Evolutionary conservation across 345 rosid species (phyloP).

Genomic region (Eucalyptus paniculata): DNA sequence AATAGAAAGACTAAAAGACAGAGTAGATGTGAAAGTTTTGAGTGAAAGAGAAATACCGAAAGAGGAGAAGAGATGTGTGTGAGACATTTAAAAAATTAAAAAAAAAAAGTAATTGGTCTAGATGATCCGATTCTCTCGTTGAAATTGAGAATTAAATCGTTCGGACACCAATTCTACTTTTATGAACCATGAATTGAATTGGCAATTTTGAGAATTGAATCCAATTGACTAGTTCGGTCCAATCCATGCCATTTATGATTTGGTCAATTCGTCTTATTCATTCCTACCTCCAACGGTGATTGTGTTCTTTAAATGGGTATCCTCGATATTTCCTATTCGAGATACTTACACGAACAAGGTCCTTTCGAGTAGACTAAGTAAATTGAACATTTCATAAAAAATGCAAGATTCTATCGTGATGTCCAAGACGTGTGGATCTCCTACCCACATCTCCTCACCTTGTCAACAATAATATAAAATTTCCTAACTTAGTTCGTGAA

Average conservation of each 20-base stretch:
- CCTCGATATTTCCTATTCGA: neutral
- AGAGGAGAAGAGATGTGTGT: neutral
- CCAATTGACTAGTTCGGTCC: fast-evolving
- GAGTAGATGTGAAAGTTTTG: fast-evolving
- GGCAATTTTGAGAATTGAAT: fast-evolving
- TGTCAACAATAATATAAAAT: neutral
- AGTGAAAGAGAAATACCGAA: fast-evolving
- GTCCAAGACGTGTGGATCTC: neutral
- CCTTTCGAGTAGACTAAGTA: neutral
- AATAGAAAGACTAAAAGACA: too few species aligned
- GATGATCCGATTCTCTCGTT: neutral
- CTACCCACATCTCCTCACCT: neutral
- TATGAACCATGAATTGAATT: too few species aligned
- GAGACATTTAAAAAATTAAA: too few species aligned
- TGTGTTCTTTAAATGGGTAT: neutral
- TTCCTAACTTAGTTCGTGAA: neutral
- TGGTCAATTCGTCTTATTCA: fast-evolving
- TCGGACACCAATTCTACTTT: fast-evolving
- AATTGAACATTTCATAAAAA: neutral
- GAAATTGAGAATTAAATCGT: fast-evolving
- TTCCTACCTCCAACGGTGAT: neutral
- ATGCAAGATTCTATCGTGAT: neutral
- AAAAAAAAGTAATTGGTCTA: too few species aligned
- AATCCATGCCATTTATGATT: fast-evolving
- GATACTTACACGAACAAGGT: neutral